Conservation (phyloP, 345 rosid genomes). For the Dimocarpus longan region DNA sequence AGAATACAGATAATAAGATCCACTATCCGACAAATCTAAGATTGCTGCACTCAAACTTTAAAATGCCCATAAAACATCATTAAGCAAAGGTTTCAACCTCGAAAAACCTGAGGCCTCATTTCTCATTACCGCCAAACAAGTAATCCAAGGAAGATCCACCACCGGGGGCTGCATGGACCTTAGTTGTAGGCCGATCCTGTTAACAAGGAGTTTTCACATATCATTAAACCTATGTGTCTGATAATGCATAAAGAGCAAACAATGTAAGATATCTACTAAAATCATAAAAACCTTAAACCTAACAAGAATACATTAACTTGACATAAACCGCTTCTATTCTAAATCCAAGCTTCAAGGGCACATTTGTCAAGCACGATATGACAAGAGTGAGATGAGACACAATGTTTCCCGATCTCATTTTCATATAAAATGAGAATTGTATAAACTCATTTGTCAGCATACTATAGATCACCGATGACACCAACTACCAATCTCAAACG, state of each 20-base stretch:
- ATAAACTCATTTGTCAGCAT: neutral
- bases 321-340: neutral
- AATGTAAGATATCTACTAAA: neutral
- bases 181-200: slow-evolving; percentile 59
- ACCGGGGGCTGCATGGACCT: slow-evolving; percentile 57
- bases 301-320: neutral
- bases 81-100: neutral
- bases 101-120: slow-evolving; percentile 19
- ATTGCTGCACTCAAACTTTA: slow-evolving; percentile 4
- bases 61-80: slow-evolving; percentile 8
- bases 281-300: neutral
- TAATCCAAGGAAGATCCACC: slow-evolving; percentile 50
- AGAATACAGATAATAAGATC: neutral
- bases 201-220: neutral
- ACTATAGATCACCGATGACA: neutral
- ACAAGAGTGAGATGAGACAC: neutral
- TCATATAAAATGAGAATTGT: neutral
- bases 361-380: neutral
- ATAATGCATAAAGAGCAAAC: neutral
- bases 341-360: neutral
- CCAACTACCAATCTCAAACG: neutral
- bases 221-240: neutral
- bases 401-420: neutral
- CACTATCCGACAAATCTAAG: slow-evolving; percentile 1
- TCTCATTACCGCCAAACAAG: slow-evolving; percentile 48